phyloP scores from a whole-genome alignment of 2,329 filamentous ascomycete genomes.

The Penicillium brevicompactum region DNA sequence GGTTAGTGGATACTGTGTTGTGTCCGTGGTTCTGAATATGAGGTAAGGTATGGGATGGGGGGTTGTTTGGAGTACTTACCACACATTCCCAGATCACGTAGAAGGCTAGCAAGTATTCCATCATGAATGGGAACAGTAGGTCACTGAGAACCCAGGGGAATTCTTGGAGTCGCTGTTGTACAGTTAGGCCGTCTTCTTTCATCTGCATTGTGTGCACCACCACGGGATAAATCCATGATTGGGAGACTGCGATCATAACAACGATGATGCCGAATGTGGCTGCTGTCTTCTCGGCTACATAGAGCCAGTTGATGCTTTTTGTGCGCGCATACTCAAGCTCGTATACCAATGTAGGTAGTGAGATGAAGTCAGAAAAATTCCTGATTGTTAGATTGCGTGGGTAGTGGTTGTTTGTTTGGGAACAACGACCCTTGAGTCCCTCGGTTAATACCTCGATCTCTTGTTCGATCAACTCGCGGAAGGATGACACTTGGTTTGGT shows the following conservation, averaged over 20 bases:
- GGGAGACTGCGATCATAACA: conserved; percentile 77
- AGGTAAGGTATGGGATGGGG: not conserved
- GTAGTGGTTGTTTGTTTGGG: conserved; percentile 56
- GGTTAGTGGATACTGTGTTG: not conserved
- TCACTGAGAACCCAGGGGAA: conserved; percentile 78
- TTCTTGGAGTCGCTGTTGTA: conserved; percentile 62
- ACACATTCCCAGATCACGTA: conserved; percentile 80
- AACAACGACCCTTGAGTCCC: conserved; percentile 67
- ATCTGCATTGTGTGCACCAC: conserved; percentile 70
- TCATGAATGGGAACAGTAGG: conserved; percentile 75
- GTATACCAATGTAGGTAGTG: conserved; percentile 75
- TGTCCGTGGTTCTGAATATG: too few relatives aligned
- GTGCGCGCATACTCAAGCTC: conserved; percentile 75
- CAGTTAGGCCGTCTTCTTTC: conserved; percentile 60
- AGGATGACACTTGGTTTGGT: conserved; percentile 60
- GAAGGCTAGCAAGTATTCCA: conserved; percentile 76
- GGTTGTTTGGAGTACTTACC: conserved; percentile 9
- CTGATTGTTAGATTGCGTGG: conserved; percentile 67
- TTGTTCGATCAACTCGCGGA: conserved; percentile 66
- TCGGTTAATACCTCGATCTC: conserved; percentile 67
- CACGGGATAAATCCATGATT: conserved; percentile 76
- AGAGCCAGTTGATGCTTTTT: conserved; percentile 70
- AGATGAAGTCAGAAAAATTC: conserved; percentile 73
- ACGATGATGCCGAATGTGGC: conserved; percentile 70
- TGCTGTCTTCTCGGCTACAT: conserved; percentile 70